These are phyloP conservation scores for Sphagnurus paluster DNA, from an alignment of 1,284 basidiomycete genomes.

Conservation along the genomic window DNA sequence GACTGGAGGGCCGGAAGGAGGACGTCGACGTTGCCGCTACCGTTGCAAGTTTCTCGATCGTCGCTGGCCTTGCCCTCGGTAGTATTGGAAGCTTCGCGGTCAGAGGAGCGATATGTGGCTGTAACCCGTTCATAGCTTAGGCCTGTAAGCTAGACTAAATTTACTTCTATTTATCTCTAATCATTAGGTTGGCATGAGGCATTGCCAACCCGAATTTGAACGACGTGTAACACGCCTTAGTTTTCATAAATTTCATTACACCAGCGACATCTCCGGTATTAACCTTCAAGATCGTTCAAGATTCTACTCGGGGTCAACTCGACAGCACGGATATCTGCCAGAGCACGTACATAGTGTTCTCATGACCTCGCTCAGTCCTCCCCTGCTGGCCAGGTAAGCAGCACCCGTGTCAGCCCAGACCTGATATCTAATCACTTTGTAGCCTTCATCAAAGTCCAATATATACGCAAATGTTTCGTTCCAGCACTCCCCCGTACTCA, in stretches of 20 bases:
- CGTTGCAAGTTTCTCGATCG: slow-evolving; percentile 75
- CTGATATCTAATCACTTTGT: slow-evolving; percentile 57
- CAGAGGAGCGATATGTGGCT: slow-evolving; percentile 61
- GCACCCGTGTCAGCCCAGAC: slow-evolving; percentile 71
- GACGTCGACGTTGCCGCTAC: slow-evolving; percentile 86
- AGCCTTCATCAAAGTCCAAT: slow-evolving; percentile 58
- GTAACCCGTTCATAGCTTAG: slow-evolving; percentile 61
- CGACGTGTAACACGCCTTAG: no score
- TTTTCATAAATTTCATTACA: not conserved
- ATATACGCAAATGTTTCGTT: slow-evolving; percentile 63
- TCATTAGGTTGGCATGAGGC: no score
- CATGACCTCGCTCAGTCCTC: slow-evolving; percentile 37
- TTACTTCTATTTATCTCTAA: not conserved
- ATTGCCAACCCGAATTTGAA: no score
- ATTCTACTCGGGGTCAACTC: not conserved
- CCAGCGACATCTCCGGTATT: not conserved
- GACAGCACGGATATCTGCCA: not conserved
- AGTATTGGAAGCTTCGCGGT: slow-evolving; percentile 81
- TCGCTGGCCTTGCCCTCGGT: slow-evolving; percentile 74
- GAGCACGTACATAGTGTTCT: not conserved
- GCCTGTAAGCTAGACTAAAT: not conserved
- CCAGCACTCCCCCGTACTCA: slow-evolving; percentile 52
- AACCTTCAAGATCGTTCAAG: not conserved
- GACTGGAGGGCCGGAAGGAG: slow-evolving; percentile 59
- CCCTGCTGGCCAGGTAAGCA: slow-evolving; percentile 57